Evolutionary conservation across 495 filamentous ascomycete genomes (phyloP).

Genomic region (Diplogelasinospora grovesii): DNA sequence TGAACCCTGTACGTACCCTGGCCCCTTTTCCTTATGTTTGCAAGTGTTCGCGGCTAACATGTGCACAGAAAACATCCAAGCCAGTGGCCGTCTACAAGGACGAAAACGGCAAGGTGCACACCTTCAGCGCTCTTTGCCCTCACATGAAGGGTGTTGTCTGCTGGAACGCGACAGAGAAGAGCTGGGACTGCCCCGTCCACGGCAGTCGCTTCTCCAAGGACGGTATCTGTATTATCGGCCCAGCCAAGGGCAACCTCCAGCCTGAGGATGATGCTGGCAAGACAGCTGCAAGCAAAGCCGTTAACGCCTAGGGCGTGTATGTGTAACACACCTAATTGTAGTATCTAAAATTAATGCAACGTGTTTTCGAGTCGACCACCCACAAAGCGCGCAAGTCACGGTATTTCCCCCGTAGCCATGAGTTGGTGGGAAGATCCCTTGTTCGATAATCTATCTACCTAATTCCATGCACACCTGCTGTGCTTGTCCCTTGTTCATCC

Average conservation of each 20-base stretch:
- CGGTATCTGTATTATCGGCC: constrained; percentile 46
- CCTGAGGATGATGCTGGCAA: constrained; percentile 17
- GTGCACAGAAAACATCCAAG: constrained; percentile 16
- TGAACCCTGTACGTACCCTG: constrained; percentile 35
- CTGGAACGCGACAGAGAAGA: constrained; percentile 51
- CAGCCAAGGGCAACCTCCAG: constrained; percentile 34
- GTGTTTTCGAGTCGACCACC: too few species aligned
- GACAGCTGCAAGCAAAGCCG: too few species aligned
- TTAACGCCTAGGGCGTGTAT: too few species aligned
- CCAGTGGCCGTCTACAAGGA: constrained; percentile 53
- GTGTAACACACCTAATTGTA: background rate
- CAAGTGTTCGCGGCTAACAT: background rate
- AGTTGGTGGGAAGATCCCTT: too few species aligned
- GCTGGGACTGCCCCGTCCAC: constrained; percentile 50
- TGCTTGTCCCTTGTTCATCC: too few species aligned
- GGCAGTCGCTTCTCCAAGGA: constrained; percentile 49
- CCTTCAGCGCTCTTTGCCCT: constrained; percentile 49
- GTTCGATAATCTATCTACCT: too few species aligned
- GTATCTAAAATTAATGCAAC: too few species aligned
- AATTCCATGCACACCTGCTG: too few species aligned
- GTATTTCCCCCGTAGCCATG: too few species aligned
- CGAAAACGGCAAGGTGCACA: constrained; percentile 41
- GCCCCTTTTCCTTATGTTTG: background rate
- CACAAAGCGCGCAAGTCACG: too few species aligned
- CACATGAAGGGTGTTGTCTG: constrained; percentile 50